Evolutionary conservation across 2,329 filamentous ascomycete genomes (phyloP).

Genomic region (Cladophialophora carrionii): DNA sequence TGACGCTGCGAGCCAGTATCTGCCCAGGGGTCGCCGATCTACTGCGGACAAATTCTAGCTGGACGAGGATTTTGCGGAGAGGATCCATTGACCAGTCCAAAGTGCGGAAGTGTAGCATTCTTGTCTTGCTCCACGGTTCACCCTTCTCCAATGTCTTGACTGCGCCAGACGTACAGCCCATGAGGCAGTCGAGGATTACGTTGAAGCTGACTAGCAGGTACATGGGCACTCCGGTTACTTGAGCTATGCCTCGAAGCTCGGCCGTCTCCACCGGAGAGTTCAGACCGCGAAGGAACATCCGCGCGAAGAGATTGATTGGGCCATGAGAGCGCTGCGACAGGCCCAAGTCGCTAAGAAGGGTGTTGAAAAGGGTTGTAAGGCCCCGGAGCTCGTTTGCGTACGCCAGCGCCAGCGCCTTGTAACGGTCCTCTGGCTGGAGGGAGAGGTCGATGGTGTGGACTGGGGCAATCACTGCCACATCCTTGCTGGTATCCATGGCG

Average conservation of each 20-base stretch:
- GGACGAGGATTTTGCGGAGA: constrained; percentile 55
- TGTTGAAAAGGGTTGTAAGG: constrained; percentile 57
- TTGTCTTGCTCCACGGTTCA: constrained; percentile 31
- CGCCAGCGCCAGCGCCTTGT: constrained; percentile 53
- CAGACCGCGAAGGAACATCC: constrained; percentile 55
- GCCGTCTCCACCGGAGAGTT: constrained; percentile 61
- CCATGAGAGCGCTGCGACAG: constrained; percentile 39
- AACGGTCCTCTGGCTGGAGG: constrained; percentile 57
- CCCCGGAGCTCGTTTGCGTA: constrained; percentile 51
- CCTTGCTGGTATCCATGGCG: constrained; percentile 1
- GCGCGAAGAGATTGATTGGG: constrained; percentile 47
- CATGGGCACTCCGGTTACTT: constrained; percentile 56
- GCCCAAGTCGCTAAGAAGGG: constrained; percentile 48
- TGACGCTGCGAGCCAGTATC: constrained; percentile 52
- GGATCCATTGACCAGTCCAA: constrained; percentile 61
- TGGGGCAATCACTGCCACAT: not conserved
- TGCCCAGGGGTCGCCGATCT: constrained; percentile 38
- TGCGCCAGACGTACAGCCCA: constrained; percentile 67
- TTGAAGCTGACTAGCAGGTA: constrained; percentile 66
- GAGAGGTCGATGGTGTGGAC: constrained; percentile 56
- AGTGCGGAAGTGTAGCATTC: constrained; percentile 49
- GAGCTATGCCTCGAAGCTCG: constrained; percentile 63
- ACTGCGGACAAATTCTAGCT: constrained; percentile 54
- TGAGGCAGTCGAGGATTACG: constrained; percentile 63
- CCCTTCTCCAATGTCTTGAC: constrained; percentile 38